phyloP scores from a whole-genome alignment of 352 stramenopile genomes.

The Phytophthora crassamura region DNA sequence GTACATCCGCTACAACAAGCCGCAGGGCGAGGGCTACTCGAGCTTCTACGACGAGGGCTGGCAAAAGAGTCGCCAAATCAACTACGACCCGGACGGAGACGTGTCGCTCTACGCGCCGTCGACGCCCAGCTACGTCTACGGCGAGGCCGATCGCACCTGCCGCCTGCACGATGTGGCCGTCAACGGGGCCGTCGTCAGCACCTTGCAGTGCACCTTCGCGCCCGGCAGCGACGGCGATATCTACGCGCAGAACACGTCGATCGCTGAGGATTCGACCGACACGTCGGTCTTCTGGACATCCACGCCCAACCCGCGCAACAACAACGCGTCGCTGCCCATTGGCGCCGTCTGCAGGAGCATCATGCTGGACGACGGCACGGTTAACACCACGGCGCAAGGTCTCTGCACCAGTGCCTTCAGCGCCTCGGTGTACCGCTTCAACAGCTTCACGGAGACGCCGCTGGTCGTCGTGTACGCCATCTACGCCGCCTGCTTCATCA shows the following conservation, averaged over 20 bases:
- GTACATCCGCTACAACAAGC: constrained; percentile 72
- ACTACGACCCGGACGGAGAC: constrained; percentile 55
- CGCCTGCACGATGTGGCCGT: constrained; percentile 47
- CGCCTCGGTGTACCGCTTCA: constrained; percentile 52
- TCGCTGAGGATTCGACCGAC: constrained; percentile 57
- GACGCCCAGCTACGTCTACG: constrained; percentile 67
- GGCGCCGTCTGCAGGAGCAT: constrained; percentile 56
- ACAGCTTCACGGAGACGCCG: constrained; percentile 54
- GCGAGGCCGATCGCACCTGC: constrained; percentile 51
- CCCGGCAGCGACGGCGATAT: constrained; percentile 35
- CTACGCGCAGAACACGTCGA: constrained; percentile 60
- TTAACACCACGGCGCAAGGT: constrained; percentile 33
- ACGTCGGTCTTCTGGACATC: constrained; percentile 62
- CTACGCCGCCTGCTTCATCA: constrained; percentile 51
- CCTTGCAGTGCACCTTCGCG: constrained; percentile 56
- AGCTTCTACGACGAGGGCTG: constrained; percentile 76
- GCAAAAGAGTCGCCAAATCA: constrained; percentile 66
- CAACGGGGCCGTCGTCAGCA: constrained; percentile 34
- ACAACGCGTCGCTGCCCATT: constrained; percentile 73
- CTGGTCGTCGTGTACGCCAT: constrained; percentile 61
- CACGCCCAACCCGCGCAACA: constrained; percentile 65
- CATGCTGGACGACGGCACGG: constrained; percentile 48
- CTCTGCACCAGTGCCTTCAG: constrained; percentile 36
- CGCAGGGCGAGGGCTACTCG: constrained; percentile 46
- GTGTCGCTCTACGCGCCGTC: constrained; percentile 67